phyloP scores from a whole-genome alignment of 129 eudicot species.

The Artemisia argyi region DNA sequence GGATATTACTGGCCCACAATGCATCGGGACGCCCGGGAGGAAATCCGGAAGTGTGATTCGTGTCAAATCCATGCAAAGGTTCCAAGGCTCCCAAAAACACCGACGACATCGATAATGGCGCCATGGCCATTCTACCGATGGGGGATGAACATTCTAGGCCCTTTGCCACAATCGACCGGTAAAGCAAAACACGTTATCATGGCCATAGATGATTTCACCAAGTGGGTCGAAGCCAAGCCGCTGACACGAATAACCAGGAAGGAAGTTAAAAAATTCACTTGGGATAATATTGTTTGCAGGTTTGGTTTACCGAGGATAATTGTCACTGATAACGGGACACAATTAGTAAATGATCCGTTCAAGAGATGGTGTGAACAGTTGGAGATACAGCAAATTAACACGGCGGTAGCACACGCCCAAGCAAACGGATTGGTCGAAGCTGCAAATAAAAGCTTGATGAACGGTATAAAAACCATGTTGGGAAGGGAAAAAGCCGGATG shows the following conservation, averaged over 20 bases:
- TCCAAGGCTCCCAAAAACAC: too few relatives aligned
- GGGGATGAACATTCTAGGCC: too few relatives aligned
- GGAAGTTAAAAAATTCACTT: neutral
- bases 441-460: too few relatives aligned
- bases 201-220: neutral
- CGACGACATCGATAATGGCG: too few relatives aligned
- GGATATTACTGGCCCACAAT: too few relatives aligned
- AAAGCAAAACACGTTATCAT: neutral
- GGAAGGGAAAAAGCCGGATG: too few relatives aligned
- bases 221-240: neutral
- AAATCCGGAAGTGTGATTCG: too few relatives aligned
- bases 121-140: too few relatives aligned
- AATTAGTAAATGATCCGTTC: neutral
- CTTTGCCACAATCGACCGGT: too few relatives aligned
- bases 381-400: neutral
- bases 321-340: neutral
- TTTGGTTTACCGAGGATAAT: neutral
- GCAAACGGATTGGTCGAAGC: neutral
- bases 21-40: too few relatives aligned
- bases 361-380: neutral
- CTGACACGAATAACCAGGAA: neutral
- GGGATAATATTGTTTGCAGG: neutral
- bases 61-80: too few relatives aligned
- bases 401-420: neutral
- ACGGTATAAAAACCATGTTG: too few relatives aligned